A percentile compares a stretch with the other conserved stretches of the same genome.
Evolutionary conservation across 2,329 filamentous ascomycete genomes (phyloP).

Genomic region (Emmonsiellopsis sp.): DNA sequence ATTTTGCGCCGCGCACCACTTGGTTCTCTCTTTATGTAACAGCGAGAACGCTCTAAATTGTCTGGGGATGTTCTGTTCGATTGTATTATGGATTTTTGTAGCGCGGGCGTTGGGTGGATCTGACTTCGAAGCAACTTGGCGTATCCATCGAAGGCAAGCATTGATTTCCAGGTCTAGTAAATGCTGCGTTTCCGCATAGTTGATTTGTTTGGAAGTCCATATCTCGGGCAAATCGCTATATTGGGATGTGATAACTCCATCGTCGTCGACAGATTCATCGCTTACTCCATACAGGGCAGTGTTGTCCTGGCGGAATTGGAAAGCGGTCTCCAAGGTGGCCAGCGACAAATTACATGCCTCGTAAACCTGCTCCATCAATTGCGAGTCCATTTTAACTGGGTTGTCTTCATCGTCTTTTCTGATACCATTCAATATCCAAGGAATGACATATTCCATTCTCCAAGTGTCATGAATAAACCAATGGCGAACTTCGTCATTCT

Average conservation of each 20-base stretch:
- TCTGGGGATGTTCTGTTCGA: slow-evolving; percentile 42
- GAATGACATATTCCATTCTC: slow-evolving; percentile 63
- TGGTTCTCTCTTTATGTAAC: slow-evolving; percentile 49
- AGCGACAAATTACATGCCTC: slow-evolving; percentile 71
- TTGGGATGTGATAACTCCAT: slow-evolving; percentile 53
- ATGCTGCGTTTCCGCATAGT: slow-evolving; percentile 28
- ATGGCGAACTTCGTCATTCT: slow-evolving; percentile 69
- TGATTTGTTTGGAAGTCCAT: slow-evolving; percentile 62
- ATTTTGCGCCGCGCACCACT: slow-evolving; percentile 47
- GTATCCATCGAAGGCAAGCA: slow-evolving; percentile 30
- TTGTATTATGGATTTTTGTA: slow-evolving; percentile 28
- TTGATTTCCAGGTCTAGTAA: slow-evolving; percentile 33
- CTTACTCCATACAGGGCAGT: slow-evolving; percentile 63
- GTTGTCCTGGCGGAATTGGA: slow-evolving; percentile 63
- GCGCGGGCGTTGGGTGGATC: slow-evolving; percentile 23
- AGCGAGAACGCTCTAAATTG: slow-evolving; percentile 51
- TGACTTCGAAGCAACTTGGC: slow-evolving; percentile 19
- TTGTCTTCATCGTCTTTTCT: slow-evolving; percentile 59
- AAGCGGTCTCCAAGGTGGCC: slow-evolving; percentile 53
- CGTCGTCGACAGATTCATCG: slow-evolving; percentile 53
- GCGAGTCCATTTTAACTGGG: slow-evolving; percentile 39
- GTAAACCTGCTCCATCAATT: slow-evolving; percentile 37
- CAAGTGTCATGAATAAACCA: slow-evolving; percentile 75
- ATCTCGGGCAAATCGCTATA: slow-evolving; percentile 66
- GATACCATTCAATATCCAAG: slow-evolving; percentile 69